Conservation (phyloP, 257 asterid genomes). For the Solanum dulcamara region DNA sequence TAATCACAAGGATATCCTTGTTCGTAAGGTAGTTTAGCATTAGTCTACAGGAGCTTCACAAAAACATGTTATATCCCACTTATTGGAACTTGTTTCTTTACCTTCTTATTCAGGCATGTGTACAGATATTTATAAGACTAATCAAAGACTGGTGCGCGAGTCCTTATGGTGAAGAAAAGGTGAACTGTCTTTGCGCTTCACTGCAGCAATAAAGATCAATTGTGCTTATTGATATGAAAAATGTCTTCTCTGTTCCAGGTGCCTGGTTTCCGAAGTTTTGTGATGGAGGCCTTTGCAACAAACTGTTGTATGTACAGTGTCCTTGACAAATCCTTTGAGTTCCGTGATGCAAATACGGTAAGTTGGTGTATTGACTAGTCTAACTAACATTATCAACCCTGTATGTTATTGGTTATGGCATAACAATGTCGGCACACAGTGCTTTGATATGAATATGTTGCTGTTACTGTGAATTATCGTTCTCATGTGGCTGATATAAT, state of each 20-base stretch:
- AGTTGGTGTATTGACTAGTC: conserved; percentile 17
- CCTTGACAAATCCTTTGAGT: conserved; percentile 84
- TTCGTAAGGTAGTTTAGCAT: conserved; percentile 51
- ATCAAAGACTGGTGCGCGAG: conserved; percentile 85
- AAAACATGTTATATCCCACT: neutral
- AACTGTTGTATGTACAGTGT: conserved; percentile 90
- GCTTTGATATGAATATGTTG: neutral
- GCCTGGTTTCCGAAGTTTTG: conserved; percentile 71
- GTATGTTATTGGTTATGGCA: neutral
- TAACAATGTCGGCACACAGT: neutral
- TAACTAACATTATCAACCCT: neutral
- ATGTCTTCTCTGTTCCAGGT: conserved; percentile 43
- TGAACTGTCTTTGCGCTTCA: conserved; percentile 8
- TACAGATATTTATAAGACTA: conserved; percentile 77
- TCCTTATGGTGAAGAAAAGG: conserved; percentile 66
- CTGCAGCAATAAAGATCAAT: neutral
- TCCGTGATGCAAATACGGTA: conserved; percentile 90
- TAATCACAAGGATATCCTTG: conserved; percentile 66
- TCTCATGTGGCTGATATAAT: neutral
- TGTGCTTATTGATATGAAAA: conserved; percentile 14
- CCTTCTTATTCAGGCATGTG: conserved; percentile 54
- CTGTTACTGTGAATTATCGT: neutral
- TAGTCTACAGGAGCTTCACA: neutral
- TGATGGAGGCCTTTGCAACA: conserved; percentile 67
- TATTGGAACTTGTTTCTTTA: neutral